Conservation (phyloP, 2,329 filamentous ascomycete genomes). For the Ilyonectria mors-panacis region DNA sequence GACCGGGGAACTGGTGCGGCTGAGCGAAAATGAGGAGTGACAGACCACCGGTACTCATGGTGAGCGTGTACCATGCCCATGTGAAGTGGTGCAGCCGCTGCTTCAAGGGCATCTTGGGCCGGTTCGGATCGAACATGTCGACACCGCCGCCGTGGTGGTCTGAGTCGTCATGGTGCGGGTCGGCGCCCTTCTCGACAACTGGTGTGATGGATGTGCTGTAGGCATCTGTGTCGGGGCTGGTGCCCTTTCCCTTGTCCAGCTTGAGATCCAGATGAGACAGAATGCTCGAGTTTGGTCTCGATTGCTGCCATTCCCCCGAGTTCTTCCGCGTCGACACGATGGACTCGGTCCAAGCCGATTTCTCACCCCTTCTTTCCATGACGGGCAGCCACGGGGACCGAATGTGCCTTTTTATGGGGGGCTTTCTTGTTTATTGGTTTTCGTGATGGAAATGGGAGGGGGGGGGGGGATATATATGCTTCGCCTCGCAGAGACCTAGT, state of each 20-base stretch:
- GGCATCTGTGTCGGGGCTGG: not conserved
- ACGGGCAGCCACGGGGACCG: not conserved
- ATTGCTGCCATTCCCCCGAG: not conserved
- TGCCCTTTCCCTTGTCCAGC: not conserved
- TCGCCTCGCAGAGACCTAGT: too few species aligned
- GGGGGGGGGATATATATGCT: too few species aligned
- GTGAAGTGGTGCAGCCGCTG: conserved; percentile 71
- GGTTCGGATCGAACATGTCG: conserved; percentile 36
- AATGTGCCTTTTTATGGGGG: not conserved
- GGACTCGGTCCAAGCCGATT: not conserved
- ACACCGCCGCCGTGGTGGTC: not conserved
- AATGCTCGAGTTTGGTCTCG: not conserved
- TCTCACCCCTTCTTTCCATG: not conserved
- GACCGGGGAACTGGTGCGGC: conserved; percentile 75
- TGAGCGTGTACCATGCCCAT: conserved; percentile 82
- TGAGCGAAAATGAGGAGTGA: conserved; percentile 75
- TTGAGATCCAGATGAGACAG: not conserved
- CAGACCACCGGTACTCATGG: conserved; percentile 82
- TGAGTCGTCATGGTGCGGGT: not conserved
- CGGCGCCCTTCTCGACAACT: not conserved
- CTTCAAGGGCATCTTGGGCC: conserved; percentile 56
- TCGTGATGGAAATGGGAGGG: not conserved
- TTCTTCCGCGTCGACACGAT: not conserved
- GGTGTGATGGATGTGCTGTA: not conserved
- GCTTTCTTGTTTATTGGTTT: not conserved